These are phyloP conservation scores for Fremontodendron californicum DNA, from an alignment of 345 rosid genomes.

Conservation along the genomic window DNA sequence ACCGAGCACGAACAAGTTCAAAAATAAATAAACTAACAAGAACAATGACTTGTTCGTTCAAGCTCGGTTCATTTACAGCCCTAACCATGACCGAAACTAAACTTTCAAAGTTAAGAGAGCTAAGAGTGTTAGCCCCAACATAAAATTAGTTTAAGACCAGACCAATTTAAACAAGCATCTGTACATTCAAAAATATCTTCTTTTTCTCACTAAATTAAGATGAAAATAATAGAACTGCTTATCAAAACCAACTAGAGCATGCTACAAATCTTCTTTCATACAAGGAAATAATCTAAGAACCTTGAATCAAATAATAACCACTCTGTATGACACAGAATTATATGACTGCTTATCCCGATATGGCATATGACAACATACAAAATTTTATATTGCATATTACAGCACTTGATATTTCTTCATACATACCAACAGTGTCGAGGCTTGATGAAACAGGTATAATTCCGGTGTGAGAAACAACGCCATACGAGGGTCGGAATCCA, in stretches of 20 bases:
- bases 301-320: background rate
- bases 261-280: background rate
- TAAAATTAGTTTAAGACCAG: background rate
- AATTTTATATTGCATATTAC: background rate
- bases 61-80: no score
- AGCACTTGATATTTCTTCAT: background rate
- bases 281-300: background rate
- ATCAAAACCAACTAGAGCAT: background rate
- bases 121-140: background rate
- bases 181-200: background rate
- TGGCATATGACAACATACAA: background rate
- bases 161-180: background rate
- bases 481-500: conserved; percentile 83
- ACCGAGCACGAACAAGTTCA: no score
- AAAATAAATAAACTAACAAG: no score
- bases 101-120: background rate
- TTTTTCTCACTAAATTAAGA: background rate
- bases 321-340: background rate
- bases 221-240: background rate
- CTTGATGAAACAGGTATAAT: conserved; percentile 63
- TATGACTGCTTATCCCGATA: background rate
- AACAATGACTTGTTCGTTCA: no score
- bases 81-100: no score
- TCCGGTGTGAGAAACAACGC: conserved; percentile 58
- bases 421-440: conserved; percentile 86